phyloP scores from a whole-genome alignment of 2,329 filamentous ascomycete species.

The Knoxdaviesia proteae region DNA sequence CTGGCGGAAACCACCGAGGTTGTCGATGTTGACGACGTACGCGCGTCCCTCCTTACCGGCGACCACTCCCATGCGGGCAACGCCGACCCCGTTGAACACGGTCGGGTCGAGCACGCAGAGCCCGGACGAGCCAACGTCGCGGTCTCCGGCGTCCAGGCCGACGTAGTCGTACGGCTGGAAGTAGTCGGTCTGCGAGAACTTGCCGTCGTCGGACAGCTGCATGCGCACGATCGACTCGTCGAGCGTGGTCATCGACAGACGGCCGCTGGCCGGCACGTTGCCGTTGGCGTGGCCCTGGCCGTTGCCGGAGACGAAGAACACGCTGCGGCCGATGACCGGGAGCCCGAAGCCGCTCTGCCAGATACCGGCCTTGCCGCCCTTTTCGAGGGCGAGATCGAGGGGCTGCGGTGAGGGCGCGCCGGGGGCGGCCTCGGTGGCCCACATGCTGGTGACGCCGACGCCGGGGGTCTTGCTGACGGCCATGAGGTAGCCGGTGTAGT shows the following conservation, averaged over 20 bases:
- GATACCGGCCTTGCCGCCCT: constrained; percentile 20
- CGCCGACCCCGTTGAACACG: constrained; percentile 20
- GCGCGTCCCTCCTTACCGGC: constrained; percentile 30
- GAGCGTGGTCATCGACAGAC: constrained; percentile 17
- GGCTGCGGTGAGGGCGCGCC: constrained; percentile 13
- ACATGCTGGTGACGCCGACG: constrained; percentile 15
- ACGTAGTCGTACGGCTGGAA: constrained; percentile 33
- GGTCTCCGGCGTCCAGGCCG: constrained; percentile 25
- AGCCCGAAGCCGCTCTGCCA: constrained; percentile 20
- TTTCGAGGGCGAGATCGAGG: constrained; percentile 10
- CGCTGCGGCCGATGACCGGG: constrained; percentile 17
- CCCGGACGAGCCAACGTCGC: constrained; percentile 25
- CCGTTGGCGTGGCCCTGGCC: constrained; percentile 18
- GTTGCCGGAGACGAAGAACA: constrained; percentile 17
- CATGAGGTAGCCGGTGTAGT: constrained; percentile 31
- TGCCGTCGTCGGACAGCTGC: constrained; percentile 18
- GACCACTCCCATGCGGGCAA: constrained; percentile 25
- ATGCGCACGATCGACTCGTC: constrained; percentile 25
- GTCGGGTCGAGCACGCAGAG: constrained; percentile 18
- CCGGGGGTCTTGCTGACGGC: constrained; percentile 22
- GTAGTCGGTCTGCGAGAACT: constrained; percentile 25
- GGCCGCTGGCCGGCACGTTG: constrained; percentile 17
- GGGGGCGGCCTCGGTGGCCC: constrained; percentile 19
- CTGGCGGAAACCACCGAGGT: constrained; percentile 19
- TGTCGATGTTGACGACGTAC: constrained; percentile 20